These are phyloP conservation scores for Polygonum maritimum DNA, from an alignment of 148 eudicot genomes.

Conservation along the genomic window DNA sequence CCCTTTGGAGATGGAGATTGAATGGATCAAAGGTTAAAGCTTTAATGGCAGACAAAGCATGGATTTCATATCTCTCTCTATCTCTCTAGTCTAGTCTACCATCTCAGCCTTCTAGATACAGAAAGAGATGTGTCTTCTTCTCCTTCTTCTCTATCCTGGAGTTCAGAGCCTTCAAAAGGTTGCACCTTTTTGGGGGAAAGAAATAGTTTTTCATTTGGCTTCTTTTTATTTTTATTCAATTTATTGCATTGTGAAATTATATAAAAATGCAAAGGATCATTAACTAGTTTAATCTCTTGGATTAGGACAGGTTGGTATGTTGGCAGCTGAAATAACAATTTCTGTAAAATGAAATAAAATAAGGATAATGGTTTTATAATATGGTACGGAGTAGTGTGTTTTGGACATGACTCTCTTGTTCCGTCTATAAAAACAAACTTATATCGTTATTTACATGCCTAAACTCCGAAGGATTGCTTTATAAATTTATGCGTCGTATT, in stretches of 20 bases:
- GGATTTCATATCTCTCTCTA: constrained; percentile 21
- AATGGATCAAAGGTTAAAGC: constrained; percentile 14
- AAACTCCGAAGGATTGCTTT: neutral
- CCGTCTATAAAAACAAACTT: neutral
- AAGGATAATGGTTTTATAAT: neutral
- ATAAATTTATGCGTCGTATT: neutral
- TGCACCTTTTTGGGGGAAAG: neutral
- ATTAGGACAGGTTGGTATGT: constrained; percentile 1
- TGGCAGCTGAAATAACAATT: neutral
- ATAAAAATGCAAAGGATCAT: neutral
- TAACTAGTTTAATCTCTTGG: neutral
- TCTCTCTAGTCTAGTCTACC: neutral
- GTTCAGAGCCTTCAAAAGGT: neutral
- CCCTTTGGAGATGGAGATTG: neutral
- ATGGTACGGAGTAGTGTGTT: neutral
- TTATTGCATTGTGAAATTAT: neutral
- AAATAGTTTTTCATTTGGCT: constrained; percentile 2
- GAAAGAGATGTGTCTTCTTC: constrained; percentile 10
- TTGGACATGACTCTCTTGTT: neutral
- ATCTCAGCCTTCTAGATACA: neutral
- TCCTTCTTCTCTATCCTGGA: neutral
- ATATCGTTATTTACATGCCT: neutral
- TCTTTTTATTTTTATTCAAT: neutral
- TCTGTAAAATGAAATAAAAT: neutral
- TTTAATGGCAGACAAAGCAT: constrained; percentile 59